Conservation (phyloP, 495 filamentous ascomycete genomes). For the Lepraria neglecta region DNA sequence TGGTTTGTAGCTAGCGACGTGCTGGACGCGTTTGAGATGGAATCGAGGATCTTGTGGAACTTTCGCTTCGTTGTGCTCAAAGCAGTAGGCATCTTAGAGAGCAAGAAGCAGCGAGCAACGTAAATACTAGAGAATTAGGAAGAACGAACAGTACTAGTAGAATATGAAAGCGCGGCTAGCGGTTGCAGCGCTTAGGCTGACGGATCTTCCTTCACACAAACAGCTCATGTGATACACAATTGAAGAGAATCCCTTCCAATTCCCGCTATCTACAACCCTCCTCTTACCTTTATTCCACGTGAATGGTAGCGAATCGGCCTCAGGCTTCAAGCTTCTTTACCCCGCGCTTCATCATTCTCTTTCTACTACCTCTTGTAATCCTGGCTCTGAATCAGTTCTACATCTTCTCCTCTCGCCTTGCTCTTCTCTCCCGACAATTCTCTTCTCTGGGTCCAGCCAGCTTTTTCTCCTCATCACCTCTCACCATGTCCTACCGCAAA, state of each 20-base stretch:
- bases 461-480: constrained; percentile 23
- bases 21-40: constrained; percentile 44
- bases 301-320: neutral
- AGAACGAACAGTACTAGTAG: neutral
- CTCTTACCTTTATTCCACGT: too few relatives aligned
- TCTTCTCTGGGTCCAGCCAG: constrained; percentile 17
- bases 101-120: constrained; percentile 12
- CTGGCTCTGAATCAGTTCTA: constrained; percentile 29
- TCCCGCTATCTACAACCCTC: too few relatives aligned
- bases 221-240: neutral
- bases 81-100: constrained; percentile 45
- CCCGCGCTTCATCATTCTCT: constrained; percentile 39
- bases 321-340: neutral
- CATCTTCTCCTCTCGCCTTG: constrained; percentile 41
- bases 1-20: constrained; percentile 25
- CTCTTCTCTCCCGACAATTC: constrained; percentile 36
- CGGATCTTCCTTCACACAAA: too few relatives aligned
- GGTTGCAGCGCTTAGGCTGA: constrained; percentile 5
- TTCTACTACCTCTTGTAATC: constrained; percentile 46
- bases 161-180: constrained; percentile 3
- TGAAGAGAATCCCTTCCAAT: neutral
- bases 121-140: neutral
- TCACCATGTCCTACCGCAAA: constrained; percentile 57
- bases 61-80: constrained; percentile 51
- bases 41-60: constrained; percentile 52